Evolutionary conservation across 495 filamentous ascomycete species (phyloP).

Genomic region (Penicillium coffeae): DNA sequence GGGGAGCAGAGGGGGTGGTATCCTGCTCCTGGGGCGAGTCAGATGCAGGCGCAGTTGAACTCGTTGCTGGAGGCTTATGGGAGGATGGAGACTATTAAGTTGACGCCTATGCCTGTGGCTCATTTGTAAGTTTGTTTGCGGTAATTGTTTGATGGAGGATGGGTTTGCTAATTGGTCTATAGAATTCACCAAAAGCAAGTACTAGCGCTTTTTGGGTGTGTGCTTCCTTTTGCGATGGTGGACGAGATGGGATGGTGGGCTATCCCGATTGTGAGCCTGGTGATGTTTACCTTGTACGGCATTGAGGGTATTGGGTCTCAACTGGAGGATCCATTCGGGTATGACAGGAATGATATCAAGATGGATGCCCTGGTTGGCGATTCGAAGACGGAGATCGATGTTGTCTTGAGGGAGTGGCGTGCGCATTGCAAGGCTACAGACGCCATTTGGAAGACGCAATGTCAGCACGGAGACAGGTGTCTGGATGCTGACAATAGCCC

Average conservation of each 20-base stretch:
- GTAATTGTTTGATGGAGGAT: background rate
- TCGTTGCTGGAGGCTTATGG: constrained; percentile 62
- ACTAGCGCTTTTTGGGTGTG: constrained; percentile 63
- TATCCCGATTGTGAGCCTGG: constrained; percentile 60
- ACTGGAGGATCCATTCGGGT: constrained; percentile 73
- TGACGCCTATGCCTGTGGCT: constrained; percentile 71
- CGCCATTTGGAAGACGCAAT: constrained; percentile 1
- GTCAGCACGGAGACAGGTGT: constrained; percentile 11
- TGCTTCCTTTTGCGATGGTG: constrained; percentile 73
- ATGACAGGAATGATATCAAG: constrained; percentile 73
- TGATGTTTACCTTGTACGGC: constrained; percentile 71
- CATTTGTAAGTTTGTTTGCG: constrained; percentile 49
- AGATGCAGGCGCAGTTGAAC: constrained; percentile 62
- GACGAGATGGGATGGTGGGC: constrained; percentile 73
- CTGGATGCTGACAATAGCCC: constrained; percentile 7
- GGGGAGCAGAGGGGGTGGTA: constrained; percentile 58
- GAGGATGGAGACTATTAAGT: constrained; percentile 68
- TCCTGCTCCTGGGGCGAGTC: constrained; percentile 56
- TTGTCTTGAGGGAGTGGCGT: constrained; percentile 63
- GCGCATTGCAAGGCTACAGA: constrained; percentile 16
- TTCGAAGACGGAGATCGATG: constrained; percentile 58
- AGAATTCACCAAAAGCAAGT: constrained; percentile 74
- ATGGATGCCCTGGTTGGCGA: constrained; percentile 74
- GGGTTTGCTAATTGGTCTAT: background rate
- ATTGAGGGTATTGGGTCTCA: constrained; percentile 72